Percentiles rank a stretch among this genome's conserved stretches.
phyloP scores from a whole-genome alignment of 208 protist genomes.

The Phytomonas sp. region DNA sequence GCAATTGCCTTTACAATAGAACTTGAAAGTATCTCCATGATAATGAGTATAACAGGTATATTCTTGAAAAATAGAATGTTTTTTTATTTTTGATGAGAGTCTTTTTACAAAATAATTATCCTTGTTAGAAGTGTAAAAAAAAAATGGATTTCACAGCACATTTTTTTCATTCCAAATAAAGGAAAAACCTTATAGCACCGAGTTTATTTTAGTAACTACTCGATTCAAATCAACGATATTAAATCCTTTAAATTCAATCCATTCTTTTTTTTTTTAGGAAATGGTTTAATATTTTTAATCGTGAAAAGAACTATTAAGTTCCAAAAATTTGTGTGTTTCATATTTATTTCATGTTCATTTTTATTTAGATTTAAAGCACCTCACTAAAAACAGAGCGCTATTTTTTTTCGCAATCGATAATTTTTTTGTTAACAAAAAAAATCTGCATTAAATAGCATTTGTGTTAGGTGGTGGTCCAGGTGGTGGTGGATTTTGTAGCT shows the following conservation, averaged over 20 bases:
- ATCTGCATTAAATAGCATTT: background rate
- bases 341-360: background rate
- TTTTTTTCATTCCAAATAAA: too few species aligned
- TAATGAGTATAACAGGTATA: constrained; percentile 8
- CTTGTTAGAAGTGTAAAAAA: background rate
- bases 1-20: constrained; percentile 15
- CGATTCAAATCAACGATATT: background rate
- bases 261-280: background rate
- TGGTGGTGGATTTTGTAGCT: constrained; percentile 13
- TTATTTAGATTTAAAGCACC: background rate
- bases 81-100: too few species aligned
- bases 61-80: constrained; percentile 10
- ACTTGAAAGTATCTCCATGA: constrained; percentile 11
- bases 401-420: background rate
- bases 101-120: too few species aligned
- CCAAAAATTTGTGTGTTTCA: background rate
- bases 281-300: background rate
- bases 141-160: too few species aligned
- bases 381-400: background rate
- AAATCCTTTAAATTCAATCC: background rate
- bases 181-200: background rate
- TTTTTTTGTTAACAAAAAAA: constrained; percentile 10
- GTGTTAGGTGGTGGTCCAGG: constrained; percentile 14
- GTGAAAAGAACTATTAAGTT: constrained; percentile 2
- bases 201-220: background rate